Evolutionary conservation across 129 eudicot species (phyloP), one percentile per base, ranked within the genome.

Genomic region (Saposhnikovia divaricata): DNA sequence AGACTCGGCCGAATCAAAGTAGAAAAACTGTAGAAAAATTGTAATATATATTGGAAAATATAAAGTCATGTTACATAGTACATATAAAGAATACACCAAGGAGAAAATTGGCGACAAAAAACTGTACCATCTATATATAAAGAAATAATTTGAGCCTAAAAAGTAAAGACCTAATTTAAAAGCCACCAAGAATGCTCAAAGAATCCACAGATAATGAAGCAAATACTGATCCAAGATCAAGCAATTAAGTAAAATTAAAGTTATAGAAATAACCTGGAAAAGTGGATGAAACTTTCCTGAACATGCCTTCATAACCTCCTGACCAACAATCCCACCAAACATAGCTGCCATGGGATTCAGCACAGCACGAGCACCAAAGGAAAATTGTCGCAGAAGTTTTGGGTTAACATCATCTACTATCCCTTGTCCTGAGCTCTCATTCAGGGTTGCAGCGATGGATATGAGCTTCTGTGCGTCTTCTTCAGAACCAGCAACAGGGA

Each of bases 251-350:
- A 43, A 53, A 66, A 31, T 61, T 15, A 55, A 47, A 76, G 23
- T 71, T 38, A 53, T 19, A 7, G 50, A 61, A 23, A 76, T 79
- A 79, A 93, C 98, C 98, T 93, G 98, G 74, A 84, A 83, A 83
- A 93, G 93, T 38, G 98, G 98, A 86, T 93, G 97, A 50, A 93
- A 91, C 90, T 93, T 93, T 71, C 98, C 97, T 61, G 98, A 91
- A 85, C 98, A 93, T 28, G 98, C 98, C 87, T 93, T 93, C 79
- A 93, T 84, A 76, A 93, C 93, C 82, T 93, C 98, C 85, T 93
- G 98, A 13, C 97, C 98, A 72, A 93, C 97, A 76, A 93, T 86
- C 66, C 98, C 98, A 83, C 98, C 97, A 86, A 93, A 93, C 96
- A 93, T 93, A 19, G 96, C 98, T 75, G 98, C 98, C 96, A 93